Conservation (phyloP, 2,329 filamentous ascomycete species). For the Penicillium sp. region DNA sequence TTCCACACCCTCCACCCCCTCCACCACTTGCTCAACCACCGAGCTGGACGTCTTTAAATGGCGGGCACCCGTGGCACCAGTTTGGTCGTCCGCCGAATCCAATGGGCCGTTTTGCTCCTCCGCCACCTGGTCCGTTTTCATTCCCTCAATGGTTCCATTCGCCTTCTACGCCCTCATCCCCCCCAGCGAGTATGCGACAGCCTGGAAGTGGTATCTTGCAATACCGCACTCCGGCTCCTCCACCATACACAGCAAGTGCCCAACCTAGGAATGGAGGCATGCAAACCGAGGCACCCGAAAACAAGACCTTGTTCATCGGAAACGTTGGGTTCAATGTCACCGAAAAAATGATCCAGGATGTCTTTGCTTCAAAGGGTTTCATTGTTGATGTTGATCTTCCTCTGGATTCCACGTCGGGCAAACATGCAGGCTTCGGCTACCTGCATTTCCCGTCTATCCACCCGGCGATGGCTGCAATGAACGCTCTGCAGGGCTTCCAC, state of each 20-base stretch:
- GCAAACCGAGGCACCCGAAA: not conserved
- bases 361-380: slow-evolving; percentile 40
- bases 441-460: slow-evolving; percentile 35
- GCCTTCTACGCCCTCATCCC: not conserved
- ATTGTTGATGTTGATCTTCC: slow-evolving; percentile 37
- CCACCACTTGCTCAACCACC: not conserved
- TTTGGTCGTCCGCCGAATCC: not conserved
- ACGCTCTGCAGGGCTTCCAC: slow-evolving; percentile 35
- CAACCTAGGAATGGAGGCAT: not conserved
- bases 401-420: slow-evolving; percentile 30
- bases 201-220: not conserved
- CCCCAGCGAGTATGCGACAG: not conserved
- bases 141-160: not conserved
- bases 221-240: not conserved
- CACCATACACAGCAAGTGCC: not conserved
- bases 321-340: slow-evolving; percentile 42
- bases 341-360: slow-evolving; percentile 34
- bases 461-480: slow-evolving; percentile 37
- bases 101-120: not conserved
- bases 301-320: slow-evolving; percentile 38
- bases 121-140: not conserved
- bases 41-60: not conserved
- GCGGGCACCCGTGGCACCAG: not conserved
- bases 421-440: slow-evolving; percentile 43
- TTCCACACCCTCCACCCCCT: not conserved